Conservation (phyloP, 495 filamentous ascomycete genomes). For the Zalerion maritima region DNA sequence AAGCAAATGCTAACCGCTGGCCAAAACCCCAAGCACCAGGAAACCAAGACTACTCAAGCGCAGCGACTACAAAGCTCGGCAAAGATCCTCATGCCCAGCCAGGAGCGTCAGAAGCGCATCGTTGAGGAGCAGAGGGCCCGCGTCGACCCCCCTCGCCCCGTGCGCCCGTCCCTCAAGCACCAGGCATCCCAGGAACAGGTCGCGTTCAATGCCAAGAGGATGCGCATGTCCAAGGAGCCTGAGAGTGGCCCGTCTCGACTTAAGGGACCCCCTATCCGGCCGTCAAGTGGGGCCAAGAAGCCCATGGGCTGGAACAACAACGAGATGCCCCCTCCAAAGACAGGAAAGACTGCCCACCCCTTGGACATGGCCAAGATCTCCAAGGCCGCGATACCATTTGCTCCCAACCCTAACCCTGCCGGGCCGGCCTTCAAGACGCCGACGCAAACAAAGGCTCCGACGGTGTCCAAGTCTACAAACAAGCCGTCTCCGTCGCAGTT, state of each 20-base stretch:
- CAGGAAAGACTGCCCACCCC: conserved; percentile 48
- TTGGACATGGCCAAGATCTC: conserved; percentile 70
- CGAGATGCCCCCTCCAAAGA: too few species aligned
- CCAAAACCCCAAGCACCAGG: too few species aligned
- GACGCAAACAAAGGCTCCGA: conserved; percentile 28
- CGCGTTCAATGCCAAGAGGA: conserved; percentile 43
- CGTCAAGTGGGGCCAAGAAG: conserved; percentile 62
- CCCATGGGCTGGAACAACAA: conserved; percentile 39
- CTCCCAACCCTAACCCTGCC: conserved; percentile 43
- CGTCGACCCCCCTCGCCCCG: too few species aligned
- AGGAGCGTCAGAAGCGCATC: conserved; percentile 12
- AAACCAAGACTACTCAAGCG: too few species aligned
- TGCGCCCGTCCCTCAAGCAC: too few species aligned
- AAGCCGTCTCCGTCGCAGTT: conserved; percentile 68
- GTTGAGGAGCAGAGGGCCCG: conserved; percentile 10
- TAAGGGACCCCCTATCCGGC: conserved; percentile 71
- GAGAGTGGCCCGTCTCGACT: conserved; percentile 37
- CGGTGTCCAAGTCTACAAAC: conserved; percentile 36
- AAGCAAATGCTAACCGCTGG: too few species aligned
- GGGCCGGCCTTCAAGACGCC: conserved; percentile 48
- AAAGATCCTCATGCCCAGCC: too few species aligned
- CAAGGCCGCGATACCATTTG: conserved; percentile 82
- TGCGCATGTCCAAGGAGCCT: conserved; percentile 41
- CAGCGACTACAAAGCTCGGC: too few species aligned
- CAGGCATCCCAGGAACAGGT: too few species aligned